Conservation (phyloP, 2,329 filamentous ascomycete genomes). For the Amauroascus verrucosus region DNA sequence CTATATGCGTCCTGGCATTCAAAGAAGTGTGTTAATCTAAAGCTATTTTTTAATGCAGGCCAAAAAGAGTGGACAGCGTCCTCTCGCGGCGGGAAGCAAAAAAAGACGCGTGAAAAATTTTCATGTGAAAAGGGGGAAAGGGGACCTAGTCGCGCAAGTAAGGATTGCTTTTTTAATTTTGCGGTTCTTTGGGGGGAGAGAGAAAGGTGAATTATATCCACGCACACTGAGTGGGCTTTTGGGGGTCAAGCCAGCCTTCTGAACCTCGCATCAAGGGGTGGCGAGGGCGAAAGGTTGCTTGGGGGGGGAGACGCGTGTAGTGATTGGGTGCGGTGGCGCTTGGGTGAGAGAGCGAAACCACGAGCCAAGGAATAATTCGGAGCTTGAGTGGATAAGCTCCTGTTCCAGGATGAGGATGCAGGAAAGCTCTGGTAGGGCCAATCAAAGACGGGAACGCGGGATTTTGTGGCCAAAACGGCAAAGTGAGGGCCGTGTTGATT, state of each 20-base stretch:
- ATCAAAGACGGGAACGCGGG: neutral
- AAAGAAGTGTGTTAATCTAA: too few relatives aligned
- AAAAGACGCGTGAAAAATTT: neutral
- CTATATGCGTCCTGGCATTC: too few relatives aligned
- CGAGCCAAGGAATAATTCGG: neutral
- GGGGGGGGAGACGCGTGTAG: neutral
- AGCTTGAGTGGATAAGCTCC: conserved; percentile 8
- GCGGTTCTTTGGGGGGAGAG: neutral
- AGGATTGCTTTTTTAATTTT: neutral
- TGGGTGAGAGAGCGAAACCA: conserved; percentile 5
- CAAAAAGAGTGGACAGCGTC: too few relatives aligned
- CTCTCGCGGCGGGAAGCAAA: too few relatives aligned
- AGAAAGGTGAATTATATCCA: neutral
- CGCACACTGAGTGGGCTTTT: conserved; percentile 7
- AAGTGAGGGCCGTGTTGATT: conserved; percentile 10
- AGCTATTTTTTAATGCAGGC: too few relatives aligned
- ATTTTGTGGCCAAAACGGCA: conserved; percentile 6
- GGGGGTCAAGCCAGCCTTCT: conserved; percentile 1
- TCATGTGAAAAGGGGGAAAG: conserved; percentile 9
- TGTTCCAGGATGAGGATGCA: conserved; percentile 12
- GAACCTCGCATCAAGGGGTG: conserved; percentile 2
- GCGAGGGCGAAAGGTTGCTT: conserved; percentile 2
- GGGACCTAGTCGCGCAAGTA: neutral
- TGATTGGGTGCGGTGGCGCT: conserved; percentile 15
- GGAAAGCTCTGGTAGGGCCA: conserved; percentile 5